A percentile compares a stretch with the other conserved stretches of the same genome.
Conservation (phyloP, 345 rosid genomes). For the Ceriops tagal region DNA sequence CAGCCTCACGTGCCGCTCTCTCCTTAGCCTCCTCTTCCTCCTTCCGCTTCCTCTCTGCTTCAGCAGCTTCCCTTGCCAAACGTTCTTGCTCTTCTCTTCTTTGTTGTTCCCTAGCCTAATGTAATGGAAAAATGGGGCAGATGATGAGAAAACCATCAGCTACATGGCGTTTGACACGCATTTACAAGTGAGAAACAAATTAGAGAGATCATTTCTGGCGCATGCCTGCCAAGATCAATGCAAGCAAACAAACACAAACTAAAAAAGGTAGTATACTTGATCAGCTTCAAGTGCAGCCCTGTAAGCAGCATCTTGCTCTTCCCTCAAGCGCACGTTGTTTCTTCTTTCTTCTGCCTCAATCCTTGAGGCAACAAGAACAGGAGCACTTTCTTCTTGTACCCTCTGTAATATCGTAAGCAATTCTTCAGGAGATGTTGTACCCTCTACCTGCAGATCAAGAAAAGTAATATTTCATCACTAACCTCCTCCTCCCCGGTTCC, state of each 20-base stretch:
- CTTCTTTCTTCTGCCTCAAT: constrained; percentile 95
- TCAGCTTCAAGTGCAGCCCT: constrained; percentile 99
- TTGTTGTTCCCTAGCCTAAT: constrained; percentile 83
- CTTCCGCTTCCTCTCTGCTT: constrained; percentile 76
- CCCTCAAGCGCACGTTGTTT: constrained; percentile 69
- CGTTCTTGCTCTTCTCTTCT: constrained; percentile 84
- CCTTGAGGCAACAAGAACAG: constrained; percentile 80
- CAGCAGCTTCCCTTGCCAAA: constrained; percentile 83
- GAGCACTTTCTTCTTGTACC: constrained; percentile 93
- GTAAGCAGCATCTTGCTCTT: constrained; percentile 98
- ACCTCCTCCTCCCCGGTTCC: too few species aligned
- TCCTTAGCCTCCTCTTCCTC: constrained; percentile 92
- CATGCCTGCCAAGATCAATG: too few species aligned
- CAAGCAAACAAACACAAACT: neutral
- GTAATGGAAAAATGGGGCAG: neutral
- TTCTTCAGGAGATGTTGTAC: constrained; percentile 85
- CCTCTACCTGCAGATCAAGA: constrained; percentile 63
- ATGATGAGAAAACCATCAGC: constrained; percentile 1
- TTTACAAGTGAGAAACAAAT: neutral
- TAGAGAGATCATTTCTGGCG: neutral
- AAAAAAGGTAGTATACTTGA: constrained; percentile 48
- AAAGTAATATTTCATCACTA: neutral
- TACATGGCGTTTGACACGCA: neutral
- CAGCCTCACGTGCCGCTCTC: constrained; percentile 83
- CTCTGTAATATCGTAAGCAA: constrained; percentile 67